These are phyloP conservation scores for Colletotrichum aenigma DNA, from an alignment of 2,329 filamentous ascomycete genomes.

Conservation along the genomic window DNA sequence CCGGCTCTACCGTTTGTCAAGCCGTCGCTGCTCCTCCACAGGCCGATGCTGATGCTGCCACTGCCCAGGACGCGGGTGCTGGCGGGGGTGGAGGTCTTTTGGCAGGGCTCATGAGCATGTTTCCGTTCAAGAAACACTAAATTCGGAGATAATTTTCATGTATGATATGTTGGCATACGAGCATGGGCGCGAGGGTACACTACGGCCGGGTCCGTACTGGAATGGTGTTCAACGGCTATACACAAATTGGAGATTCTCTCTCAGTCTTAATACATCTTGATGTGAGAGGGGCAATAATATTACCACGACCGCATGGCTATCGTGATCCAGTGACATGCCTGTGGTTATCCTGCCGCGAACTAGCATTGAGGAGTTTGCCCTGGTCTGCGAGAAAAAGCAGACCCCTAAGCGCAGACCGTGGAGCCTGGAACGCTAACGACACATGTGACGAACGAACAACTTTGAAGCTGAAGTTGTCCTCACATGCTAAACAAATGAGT, in stretches of 20 bases:
- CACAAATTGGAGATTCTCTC: neutral
- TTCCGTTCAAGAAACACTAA: neutral
- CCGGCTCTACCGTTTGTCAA: neutral
- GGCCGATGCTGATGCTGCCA: neutral
- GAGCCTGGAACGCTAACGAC: fast-evolving
- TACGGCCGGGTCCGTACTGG: slow-evolving; percentile 13
- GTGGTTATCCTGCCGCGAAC: fast-evolving
- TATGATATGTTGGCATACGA: neutral
- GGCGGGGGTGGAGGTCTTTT: neutral
- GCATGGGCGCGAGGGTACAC: neutral
- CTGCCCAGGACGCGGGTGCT: neutral
- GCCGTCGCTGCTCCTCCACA: neutral
- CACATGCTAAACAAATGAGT: neutral
- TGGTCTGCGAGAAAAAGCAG: neutral
- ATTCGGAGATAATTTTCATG: neutral
- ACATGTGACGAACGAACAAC: neutral
- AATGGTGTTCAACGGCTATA: neutral
- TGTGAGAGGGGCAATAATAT: neutral
- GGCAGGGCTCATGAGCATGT: neutral
- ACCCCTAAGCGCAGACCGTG: neutral
- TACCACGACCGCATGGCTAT: fast-evolving
- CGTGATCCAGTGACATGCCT: neutral
- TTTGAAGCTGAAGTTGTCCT: neutral
- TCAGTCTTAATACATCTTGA: neutral
- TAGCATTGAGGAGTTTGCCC: neutral